These are phyloP conservation scores for Vararia minispora DNA, from an alignment of 768 basidiomycete species.

Conservation along the genomic window DNA sequence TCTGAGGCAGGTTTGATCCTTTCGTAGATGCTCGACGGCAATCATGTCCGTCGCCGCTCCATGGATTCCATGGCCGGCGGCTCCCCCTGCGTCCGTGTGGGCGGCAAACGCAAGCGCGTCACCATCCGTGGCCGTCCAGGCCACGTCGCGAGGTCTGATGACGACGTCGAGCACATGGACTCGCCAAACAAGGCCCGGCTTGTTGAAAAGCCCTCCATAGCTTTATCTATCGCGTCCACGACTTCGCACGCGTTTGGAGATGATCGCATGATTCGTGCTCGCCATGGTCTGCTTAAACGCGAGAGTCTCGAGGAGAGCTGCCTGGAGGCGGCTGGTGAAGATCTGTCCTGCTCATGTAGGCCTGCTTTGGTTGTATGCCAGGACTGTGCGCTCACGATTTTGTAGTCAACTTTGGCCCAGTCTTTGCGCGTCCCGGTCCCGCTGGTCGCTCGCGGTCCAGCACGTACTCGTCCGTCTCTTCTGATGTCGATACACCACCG, in stretches of 20 bases:
- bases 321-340: slow-evolving; percentile 58
- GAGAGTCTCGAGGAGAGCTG: slow-evolving; percentile 59
- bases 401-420: slow-evolving; percentile 30
- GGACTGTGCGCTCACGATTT: slow-evolving; percentile 10
- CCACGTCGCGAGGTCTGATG: slow-evolving; percentile 13
- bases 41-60: slow-evolving; percentile 58
- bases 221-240: no score
- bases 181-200: slow-evolving; percentile 35
- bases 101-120: slow-evolving; percentile 45
- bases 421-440: slow-evolving; percentile 50
- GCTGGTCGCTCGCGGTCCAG: slow-evolving; percentile 50
- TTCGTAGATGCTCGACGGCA: slow-evolving; percentile 70
- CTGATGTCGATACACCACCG: slow-evolving; percentile 62
- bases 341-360: slow-evolving; percentile 42
- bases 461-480: slow-evolving; percentile 50
- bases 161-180: slow-evolving; percentile 27
- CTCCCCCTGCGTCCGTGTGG: slow-evolving; percentile 58
- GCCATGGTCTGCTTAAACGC: slow-evolving; percentile 48
- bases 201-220: slow-evolving; percentile 54
- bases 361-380: slow-evolving; percentile 2
- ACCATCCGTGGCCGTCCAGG: slow-evolving; percentile 13
- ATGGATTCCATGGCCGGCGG: slow-evolving; percentile 54
- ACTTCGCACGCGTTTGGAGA: slow-evolving; percentile 53
- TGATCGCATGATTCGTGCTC: slow-evolving; percentile 57
- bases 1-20: slow-evolving; percentile 1